phyloP scores from a whole-genome alignment of 2,329 filamentous ascomycete species.

The Huntiella savannae region DNA sequence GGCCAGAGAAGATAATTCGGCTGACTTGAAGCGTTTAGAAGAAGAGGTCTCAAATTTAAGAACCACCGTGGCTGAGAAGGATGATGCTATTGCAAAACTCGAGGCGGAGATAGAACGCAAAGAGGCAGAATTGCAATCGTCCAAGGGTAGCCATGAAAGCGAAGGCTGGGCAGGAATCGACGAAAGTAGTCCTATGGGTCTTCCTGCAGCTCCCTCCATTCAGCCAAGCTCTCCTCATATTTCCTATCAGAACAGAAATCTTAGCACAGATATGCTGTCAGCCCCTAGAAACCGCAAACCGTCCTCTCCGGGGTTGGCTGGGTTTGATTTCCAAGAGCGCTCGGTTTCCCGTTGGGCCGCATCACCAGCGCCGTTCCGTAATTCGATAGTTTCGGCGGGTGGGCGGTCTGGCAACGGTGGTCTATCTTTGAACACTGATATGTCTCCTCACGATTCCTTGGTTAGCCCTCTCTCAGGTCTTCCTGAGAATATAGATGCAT shows the following conservation, averaged over 20 bases:
- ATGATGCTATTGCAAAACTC: conserved; percentile 1
- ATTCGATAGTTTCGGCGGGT: conserved; percentile 1
- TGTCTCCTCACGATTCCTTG: neutral
- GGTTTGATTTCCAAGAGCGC: conserved; percentile 4
- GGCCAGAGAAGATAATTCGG: neutral
- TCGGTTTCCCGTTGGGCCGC: conserved; percentile 3
- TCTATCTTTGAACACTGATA: neutral
- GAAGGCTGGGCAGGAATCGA: conserved; percentile 1
- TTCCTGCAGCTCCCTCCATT: neutral
- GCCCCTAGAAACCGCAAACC: conserved; percentile 1
- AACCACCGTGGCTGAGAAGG: neutral
- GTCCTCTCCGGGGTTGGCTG: neutral
- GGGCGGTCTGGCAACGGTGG: neutral
- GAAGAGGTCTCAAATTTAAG: conserved; percentile 1
- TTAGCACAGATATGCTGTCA: conserved; percentile 3
- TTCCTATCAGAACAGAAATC: conserved; percentile 1
- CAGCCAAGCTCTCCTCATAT: conserved; percentile 6
- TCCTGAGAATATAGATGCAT: conserved; percentile 1
- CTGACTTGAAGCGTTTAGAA: neutral
- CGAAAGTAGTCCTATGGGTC: neutral
- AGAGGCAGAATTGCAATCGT: conserved; percentile 1
- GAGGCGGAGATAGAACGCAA: conserved; percentile 4
- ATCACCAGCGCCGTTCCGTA: neutral
- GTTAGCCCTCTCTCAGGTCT: neutral
- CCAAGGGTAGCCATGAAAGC: neutral